Conservation (phyloP, 2,329 filamentous ascomycete genomes). For the Colletotrichum tropicale region DNA sequence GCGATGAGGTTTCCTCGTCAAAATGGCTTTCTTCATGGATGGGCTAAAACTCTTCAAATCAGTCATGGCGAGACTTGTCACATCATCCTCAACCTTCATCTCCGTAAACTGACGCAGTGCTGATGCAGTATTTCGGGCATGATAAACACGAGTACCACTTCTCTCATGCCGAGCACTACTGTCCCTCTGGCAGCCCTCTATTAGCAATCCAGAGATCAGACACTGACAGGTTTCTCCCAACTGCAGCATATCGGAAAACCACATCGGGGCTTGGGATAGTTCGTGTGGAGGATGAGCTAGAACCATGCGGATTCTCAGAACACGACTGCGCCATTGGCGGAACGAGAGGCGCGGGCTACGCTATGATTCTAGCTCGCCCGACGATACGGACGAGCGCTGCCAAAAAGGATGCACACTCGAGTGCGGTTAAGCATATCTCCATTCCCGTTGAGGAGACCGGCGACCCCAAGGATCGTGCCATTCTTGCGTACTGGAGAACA, state of each 20-base stretch:
- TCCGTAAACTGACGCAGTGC: not conserved
- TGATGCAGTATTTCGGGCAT: not conserved
- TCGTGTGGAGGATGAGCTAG: not conserved
- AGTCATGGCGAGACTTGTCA: not conserved
- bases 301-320: not conserved
- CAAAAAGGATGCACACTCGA: not conserved
- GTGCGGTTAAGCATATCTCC: not conserved
- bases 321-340: not conserved
- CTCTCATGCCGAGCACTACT: not conserved
- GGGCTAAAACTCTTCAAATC: not conserved
- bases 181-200: not conserved
- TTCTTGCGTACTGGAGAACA: not conserved
- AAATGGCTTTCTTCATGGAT: not conserved
- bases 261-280: not conserved
- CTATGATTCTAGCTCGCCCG: not conserved
- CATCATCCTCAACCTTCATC: not conserved
- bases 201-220: not conserved
- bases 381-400: not conserved
- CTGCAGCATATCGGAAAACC: not conserved
- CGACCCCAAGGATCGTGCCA: not conserved
- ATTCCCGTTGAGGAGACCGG: not conserved
- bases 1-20: not conserved
- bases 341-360: not conserved
- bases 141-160: not conserved
- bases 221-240: not conserved